Evolutionary conservation across 1,139 yeast genomes (phyloP).

Genomic region (Sugiyamaella pinicola): DNA sequence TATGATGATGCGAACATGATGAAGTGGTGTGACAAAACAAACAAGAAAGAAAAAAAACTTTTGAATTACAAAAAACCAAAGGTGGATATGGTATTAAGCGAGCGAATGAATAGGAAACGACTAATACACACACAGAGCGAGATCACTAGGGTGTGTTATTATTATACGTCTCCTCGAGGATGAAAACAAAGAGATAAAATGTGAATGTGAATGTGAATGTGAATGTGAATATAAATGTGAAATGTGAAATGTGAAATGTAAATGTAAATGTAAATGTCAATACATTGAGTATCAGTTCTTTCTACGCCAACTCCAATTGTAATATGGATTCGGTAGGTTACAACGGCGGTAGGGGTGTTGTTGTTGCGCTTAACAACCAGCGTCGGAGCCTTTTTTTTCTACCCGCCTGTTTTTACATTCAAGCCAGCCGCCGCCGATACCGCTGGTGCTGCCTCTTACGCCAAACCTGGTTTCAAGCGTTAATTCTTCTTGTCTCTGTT

Average conservation of each 20-base stretch:
- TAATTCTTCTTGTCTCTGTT: neutral
- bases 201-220: neutral
- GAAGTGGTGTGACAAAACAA: neutral
- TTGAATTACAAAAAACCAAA: neutral
- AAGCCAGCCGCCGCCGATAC: neutral
- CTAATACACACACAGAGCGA: too few species aligned
- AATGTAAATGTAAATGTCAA: neutral
- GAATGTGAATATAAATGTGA: too few species aligned
- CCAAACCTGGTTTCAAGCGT: neutral
- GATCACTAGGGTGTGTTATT: neutral
- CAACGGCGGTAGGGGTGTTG: neutral
- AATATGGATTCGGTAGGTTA: neutral
- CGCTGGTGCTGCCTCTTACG: neutral
- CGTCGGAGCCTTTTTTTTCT: neutral
- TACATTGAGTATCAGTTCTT: neutral
- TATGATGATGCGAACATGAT: slow-evolving; percentile 1
- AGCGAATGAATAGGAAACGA: slow-evolving; percentile 1
- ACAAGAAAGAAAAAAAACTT: neutral
- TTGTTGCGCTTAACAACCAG: neutral
- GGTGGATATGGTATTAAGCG: neutral
- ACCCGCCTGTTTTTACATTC: neutral
- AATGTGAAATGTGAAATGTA: too few species aligned
- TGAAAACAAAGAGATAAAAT: neutral
- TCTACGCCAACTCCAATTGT: neutral
- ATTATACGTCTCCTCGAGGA: neutral